Evolutionary conservation across 805 yeast genomes (phyloP).

Genomic region (Candida coquimbonensis): DNA sequence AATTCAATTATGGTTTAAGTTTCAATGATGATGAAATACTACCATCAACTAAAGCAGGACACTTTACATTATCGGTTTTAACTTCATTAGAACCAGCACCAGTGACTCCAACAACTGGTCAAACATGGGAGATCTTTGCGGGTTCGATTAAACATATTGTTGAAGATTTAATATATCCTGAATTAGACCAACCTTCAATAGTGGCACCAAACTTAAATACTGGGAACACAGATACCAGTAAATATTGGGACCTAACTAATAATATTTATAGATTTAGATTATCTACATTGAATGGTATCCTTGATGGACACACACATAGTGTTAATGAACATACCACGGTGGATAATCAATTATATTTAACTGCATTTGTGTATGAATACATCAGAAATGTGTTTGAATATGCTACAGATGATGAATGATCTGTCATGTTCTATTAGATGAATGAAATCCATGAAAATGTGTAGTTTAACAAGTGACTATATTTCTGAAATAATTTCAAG

Average conservation of each 20-base stretch:
- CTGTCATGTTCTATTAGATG: too few relatives aligned
- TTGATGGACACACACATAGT: conserved; percentile 11
- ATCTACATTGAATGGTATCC: conserved; percentile 4
- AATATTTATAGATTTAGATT: conserved; percentile 15
- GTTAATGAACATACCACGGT: conserved; percentile 14
- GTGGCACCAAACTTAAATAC: conserved; percentile 11
- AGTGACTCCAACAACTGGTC: conserved; percentile 38
- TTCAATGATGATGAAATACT: conserved; percentile 30
- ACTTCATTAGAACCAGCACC: conserved; percentile 45
- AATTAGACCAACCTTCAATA: conserved; percentile 4
- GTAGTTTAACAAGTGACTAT: too few relatives aligned
- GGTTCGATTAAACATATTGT: conserved; percentile 59
- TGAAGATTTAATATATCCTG: conserved; percentile 36
- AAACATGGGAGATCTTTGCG: conserved; percentile 48
- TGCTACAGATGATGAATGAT: neutral
- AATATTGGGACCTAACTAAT: conserved; percentile 13
- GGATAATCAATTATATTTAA: conserved; percentile 12
- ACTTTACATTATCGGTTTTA: conserved; percentile 24
- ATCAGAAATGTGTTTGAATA: conserved; percentile 11
- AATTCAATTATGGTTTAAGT: conserved; percentile 26
- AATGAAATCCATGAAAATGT: too few relatives aligned
- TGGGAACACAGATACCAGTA: conserved; percentile 14
- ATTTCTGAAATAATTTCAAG: too few relatives aligned
- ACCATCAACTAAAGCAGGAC: conserved; percentile 29
- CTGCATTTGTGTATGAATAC: conserved; percentile 15